These are phyloP conservation scores for Diaporthe sp. DNA, from an alignment of 2,329 filamentous ascomycete species.

Conservation along the genomic window DNA sequence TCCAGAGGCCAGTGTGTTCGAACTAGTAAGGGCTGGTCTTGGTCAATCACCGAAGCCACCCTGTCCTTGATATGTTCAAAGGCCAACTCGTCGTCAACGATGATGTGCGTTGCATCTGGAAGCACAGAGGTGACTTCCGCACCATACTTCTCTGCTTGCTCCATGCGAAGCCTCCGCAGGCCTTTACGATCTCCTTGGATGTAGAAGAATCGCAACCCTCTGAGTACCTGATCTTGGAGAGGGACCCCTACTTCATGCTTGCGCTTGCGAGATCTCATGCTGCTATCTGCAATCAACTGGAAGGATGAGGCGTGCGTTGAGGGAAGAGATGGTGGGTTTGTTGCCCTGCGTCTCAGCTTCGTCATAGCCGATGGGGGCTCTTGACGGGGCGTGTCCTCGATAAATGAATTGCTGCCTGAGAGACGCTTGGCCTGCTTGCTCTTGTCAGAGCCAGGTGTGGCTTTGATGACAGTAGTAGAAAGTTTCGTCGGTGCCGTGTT, in stretches of 20 bases:
- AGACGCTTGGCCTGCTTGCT: constrained; percentile 12
- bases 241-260: constrained; percentile 57
- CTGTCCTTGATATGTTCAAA: constrained; percentile 71
- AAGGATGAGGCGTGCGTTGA: constrained; percentile 34
- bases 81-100: constrained; percentile 77
- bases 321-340: constrained; percentile 44
- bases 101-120: constrained; percentile 75
- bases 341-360: constrained; percentile 42
- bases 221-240: constrained; percentile 68
- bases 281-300: constrained; percentile 37
- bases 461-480: constrained; percentile 3
- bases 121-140: constrained; percentile 75
- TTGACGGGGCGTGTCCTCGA: constrained; percentile 46
- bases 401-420: constrained; percentile 38
- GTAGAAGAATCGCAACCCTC: constrained; percentile 75
- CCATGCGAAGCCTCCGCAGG: constrained; percentile 76
- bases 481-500: constrained; percentile 6
- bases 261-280: constrained; percentile 59
- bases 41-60: constrained; percentile 52
- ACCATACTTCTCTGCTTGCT: constrained; percentile 79
- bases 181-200: constrained; percentile 83
- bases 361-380: constrained; percentile 37
- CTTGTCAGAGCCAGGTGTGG: constrained; percentile 11
- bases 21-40: constrained; percentile 61
- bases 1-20: constrained; percentile 77